Base-by-base conservation (phyloP, 805 yeast species). In the Barnettozyma vustinii region DNA sequence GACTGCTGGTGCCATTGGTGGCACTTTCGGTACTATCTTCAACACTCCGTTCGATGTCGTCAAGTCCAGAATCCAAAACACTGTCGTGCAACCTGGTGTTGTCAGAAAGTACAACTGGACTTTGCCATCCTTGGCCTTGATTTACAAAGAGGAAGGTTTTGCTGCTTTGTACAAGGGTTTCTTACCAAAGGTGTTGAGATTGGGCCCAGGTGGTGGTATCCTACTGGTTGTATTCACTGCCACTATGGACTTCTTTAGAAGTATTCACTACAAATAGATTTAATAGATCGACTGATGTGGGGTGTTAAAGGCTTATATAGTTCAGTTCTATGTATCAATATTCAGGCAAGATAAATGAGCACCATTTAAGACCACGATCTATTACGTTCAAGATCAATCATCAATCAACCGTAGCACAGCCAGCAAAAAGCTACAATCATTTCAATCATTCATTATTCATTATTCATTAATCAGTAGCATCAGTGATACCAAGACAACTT, bases 181-280 rank as follows among this genome's bases (percentile, higher is more conserved):
- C 79, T 66, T 91, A 55, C 99, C 99, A 58, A 94, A 94, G 76
- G 97, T 94, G 12, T 76, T 94, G 64, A 84, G 99, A 79, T 77
- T 94, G 57, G 99, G 98, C 43, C 99, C 99, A 52, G 99, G 99
- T 64, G 99, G 99, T 68, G 99, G 99, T 75, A 90, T 94, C 58
- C 74, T 94, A 63, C 77, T 94, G 66, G 98, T 94, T 44, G 99
- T 94, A n/a, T 94, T 90, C 77, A 89, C 97, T 40, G 76, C 89
- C 21, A 82, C 91, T 55, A 90, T 91, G 95, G 97, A 91, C 66
- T 88, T 89, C 74, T 94, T 94, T 77, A 80, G 91, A 73, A 44
- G 50, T 7, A 54, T 60, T 26, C 64, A 62, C 45, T 61, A 61
- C 52, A 53, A 55, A 51, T 48, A 48, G 47, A 44, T 21, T 21